Percentiles rank a stretch among this genome's conserved stretches.
Conservation (phyloP, 2,329 filamentous ascomycete species). For the Didymella pomorum region DNA sequence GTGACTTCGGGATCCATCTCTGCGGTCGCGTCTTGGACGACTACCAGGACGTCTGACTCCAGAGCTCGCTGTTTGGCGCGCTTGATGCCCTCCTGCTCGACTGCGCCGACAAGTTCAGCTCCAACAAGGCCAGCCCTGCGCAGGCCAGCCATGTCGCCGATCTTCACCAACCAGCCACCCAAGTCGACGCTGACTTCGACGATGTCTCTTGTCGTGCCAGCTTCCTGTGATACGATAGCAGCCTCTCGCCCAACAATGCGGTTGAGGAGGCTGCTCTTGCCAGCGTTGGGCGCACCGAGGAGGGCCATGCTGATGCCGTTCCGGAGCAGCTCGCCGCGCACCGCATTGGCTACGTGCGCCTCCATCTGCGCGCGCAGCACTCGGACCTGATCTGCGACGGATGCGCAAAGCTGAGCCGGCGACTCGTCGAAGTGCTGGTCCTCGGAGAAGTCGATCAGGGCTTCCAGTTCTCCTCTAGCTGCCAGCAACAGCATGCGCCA, state of each 20-base stretch:
- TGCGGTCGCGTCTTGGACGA: slow-evolving; percentile 72
- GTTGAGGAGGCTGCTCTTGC: slow-evolving; percentile 95
- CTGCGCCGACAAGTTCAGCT: slow-evolving; percentile 65
- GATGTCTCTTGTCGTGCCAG: slow-evolving; percentile 92
- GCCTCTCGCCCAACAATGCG: slow-evolving; percentile 88
- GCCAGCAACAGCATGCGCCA: slow-evolving; percentile 82
- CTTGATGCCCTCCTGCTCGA: slow-evolving; percentile 91
- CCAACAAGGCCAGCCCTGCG: slow-evolving; percentile 58
- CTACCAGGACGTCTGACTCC: slow-evolving; percentile 85
- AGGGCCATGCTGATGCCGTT: slow-evolving; percentile 87
- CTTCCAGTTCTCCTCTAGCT: slow-evolving; percentile 90
- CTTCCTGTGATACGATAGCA: slow-evolving; percentile 91
- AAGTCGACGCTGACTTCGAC: slow-evolving; percentile 92
- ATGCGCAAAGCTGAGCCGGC: slow-evolving; percentile 72
- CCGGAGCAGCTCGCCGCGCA: slow-evolving; percentile 82
- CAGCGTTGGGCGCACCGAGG: slow-evolving; percentile 89
- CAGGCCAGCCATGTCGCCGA: slow-evolving; percentile 94
- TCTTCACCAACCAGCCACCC: slow-evolving; percentile 87
- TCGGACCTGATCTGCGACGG: slow-evolving; percentile 71
- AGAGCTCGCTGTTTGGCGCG: slow-evolving; percentile 81
- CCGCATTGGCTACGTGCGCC: slow-evolving; percentile 77
- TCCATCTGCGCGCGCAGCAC: slow-evolving; percentile 69
- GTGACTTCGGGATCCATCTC: slow-evolving; percentile 70
- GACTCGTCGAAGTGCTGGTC: slow-evolving; percentile 97
- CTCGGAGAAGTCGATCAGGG: slow-evolving; percentile 95